Base-by-base conservation (phyloP, 2,329 filamentous ascomycete species). In the Penicillium frequentans region DNA sequence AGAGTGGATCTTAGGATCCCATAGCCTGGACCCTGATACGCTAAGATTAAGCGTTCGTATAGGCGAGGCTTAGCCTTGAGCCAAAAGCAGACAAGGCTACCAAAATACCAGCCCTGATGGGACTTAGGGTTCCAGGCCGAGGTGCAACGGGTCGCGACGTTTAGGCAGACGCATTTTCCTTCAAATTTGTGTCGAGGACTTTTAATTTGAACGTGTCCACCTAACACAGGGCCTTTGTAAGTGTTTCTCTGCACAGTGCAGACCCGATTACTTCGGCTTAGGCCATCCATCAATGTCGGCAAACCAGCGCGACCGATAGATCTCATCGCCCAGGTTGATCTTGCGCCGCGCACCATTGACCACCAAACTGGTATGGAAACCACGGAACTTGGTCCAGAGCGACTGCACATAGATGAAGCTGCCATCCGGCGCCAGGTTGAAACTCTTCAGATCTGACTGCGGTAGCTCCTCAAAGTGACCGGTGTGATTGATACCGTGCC, bases 251-350 rank as follows among this genome's bases (percentile, higher is more conserved):
- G 14, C 31, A 33, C 31, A 14, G 13, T 33, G n/a, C n/a, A 19
- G 35, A 39, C n/a, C n/a, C 35, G 33, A 42, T 53, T 19, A 53
- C 27, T 46, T 44, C 16, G 66, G 64, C 51, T 68, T 68, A 16
- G 63, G 62, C 66, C 66, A 68, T 35, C 64, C 64, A 49, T 63
- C 60, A 9, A 68, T 65, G 42, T 67, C 59, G 6, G 55, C 64
- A 33, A 58, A 67, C 60, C 59, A 67, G 27, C 66, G 64, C 49
- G 66, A 67, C 42, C 64, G 66, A 43, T 68, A 68, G 26, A 68
- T 67, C 52, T 67, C 64, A 52, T 67, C 57, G 5, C 66, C 64
- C 29, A 58, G 27, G 39, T 62, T 65, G 50, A 68, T 63, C 43
- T 62, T 56, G 14, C 51, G 55, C 7, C 59, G 56, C 24, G 48